phyloP scores from a whole-genome alignment of 164 flowering plant species.

The Vitis rupestris region DNA sequence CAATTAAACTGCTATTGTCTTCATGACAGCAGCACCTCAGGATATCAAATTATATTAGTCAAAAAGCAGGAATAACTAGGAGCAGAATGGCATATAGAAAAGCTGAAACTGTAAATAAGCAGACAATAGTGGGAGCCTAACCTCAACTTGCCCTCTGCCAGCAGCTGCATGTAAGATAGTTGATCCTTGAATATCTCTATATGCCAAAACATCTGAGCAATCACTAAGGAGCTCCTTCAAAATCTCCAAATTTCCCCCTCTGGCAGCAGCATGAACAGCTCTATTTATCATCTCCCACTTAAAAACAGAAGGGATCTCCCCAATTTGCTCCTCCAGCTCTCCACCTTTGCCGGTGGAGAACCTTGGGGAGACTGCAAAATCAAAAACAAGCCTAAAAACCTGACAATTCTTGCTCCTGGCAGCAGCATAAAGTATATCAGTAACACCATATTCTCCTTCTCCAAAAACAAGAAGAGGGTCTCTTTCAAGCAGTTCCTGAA shows the following conservation, averaged over 20 bases:
- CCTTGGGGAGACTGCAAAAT: constrained; percentile 51
- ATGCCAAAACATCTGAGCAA: constrained; percentile 50
- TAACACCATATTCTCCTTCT: constrained; percentile 72
- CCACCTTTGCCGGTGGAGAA: constrained; percentile 31
- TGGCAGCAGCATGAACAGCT: constrained; percentile 68
- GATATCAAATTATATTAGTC: too few relatives aligned
- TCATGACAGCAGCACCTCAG: not conserved
- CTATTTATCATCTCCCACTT: constrained; percentile 61
- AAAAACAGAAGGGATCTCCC: constrained; percentile 46
- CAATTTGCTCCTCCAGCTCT: constrained; percentile 36
- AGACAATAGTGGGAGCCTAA: constrained; percentile 12
- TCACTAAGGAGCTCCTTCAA: constrained; percentile 52
- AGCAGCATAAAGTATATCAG: constrained; percentile 68
- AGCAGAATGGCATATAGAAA: not conserved
- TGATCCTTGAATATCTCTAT: constrained; percentile 50
- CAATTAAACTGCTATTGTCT: not conserved
- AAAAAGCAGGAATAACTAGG: not conserved
- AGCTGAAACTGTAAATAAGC: not conserved
- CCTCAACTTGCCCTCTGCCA: constrained; percentile 65
- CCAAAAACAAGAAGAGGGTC: constrained; percentile 66
- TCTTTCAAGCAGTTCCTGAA: constrained; percentile 39
- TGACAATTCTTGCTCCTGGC: constrained; percentile 57
- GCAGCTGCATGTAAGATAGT: constrained; percentile 68
- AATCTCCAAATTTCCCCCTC: constrained; percentile 53
- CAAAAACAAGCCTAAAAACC: constrained; percentile 49